A percentile compares a stretch with the other conserved stretches of the same genome.
Conservation (phyloP, 345 rosid genomes). For the Raphanus raphanistrum region DNA sequence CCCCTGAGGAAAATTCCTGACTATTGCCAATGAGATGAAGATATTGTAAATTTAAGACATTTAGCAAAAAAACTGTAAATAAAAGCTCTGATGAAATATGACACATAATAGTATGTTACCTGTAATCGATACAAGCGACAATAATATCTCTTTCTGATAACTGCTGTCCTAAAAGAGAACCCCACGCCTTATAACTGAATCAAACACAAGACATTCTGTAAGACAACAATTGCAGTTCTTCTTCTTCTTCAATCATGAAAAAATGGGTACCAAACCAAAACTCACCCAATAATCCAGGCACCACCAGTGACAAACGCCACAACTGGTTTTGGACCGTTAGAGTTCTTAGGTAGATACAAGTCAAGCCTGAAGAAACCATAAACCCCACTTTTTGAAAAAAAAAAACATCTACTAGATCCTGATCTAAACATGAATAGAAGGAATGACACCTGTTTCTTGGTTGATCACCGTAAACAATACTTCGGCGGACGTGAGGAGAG, state of each 20-base stretch:
- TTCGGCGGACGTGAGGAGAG: slow-evolving; percentile 71
- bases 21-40: slow-evolving; percentile 17
- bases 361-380: slow-evolving; percentile 63
- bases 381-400: neutral
- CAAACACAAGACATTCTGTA: slow-evolving; percentile 31
- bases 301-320: slow-evolving; percentile 96
- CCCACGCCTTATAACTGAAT: slow-evolving; percentile 97
- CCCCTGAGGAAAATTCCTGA: slow-evolving; percentile 96
- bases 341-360: slow-evolving; percentile 78
- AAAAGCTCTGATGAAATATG: slow-evolving; percentile 4
- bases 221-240: neutral
- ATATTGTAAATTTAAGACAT: neutral
- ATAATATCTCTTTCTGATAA: slow-evolving; percentile 86
- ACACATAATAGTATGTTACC: slow-evolving; percentile 41
- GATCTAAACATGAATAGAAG: neutral
- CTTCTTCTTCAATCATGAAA: neutral
- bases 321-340: slow-evolving; percentile 76
- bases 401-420: neutral
- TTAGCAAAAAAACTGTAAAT: neutral
- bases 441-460: slow-evolving; percentile 83
- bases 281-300: slow-evolving; percentile 99
- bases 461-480: slow-evolving; percentile 85
- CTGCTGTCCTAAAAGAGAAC: slow-evolving; percentile 93
- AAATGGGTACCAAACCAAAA: slow-evolving; percentile 13
- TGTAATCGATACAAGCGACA: slow-evolving; percentile 97